Conservation (phyloP, 257 asterid genomes). For the Solanum arcanum region DNA sequence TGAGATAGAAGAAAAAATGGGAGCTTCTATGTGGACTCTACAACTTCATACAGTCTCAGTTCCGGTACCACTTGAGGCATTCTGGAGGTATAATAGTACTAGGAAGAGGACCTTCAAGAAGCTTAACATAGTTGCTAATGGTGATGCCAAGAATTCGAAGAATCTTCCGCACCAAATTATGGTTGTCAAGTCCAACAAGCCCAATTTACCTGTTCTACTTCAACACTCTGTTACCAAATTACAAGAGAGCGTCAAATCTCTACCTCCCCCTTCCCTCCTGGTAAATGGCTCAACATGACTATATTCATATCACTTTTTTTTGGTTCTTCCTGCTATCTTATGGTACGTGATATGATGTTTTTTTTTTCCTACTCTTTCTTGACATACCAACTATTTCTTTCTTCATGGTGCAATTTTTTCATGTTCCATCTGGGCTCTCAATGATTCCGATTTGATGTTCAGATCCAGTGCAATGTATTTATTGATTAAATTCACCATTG, state of each 20-base stretch:
- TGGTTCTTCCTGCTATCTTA: not conserved
- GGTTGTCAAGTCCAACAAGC: constrained; percentile 8
- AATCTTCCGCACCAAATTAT: constrained; percentile 15
- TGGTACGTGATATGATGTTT: not conserved
- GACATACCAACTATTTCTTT: not conserved
- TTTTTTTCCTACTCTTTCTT: not conserved
- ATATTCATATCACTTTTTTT: not conserved
- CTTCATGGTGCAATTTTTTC: not conserved
- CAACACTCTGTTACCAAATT: constrained; percentile 27
- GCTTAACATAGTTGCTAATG: not conserved
- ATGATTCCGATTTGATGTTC: not conserved
- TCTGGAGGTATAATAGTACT: not conserved
- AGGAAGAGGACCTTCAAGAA: not conserved
- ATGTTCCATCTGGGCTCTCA: not conserved
- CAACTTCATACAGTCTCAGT: constrained; percentile 7
- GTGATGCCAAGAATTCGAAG: not conserved
- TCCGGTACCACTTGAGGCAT: not conserved
- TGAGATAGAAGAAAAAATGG: not conserved
- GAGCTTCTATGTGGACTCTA: constrained; percentile 8
- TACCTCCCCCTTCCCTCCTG: constrained; percentile 40
- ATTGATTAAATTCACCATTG: not conserved
- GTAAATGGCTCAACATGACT: constrained; percentile 19
- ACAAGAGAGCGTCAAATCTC: constrained; percentile 36
- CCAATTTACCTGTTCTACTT: constrained; percentile 8
- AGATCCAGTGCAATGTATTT: not conserved